phyloP scores from a whole-genome alignment of 371 early-diverging fungal species.

The Catenaria anguillulae region DNA sequence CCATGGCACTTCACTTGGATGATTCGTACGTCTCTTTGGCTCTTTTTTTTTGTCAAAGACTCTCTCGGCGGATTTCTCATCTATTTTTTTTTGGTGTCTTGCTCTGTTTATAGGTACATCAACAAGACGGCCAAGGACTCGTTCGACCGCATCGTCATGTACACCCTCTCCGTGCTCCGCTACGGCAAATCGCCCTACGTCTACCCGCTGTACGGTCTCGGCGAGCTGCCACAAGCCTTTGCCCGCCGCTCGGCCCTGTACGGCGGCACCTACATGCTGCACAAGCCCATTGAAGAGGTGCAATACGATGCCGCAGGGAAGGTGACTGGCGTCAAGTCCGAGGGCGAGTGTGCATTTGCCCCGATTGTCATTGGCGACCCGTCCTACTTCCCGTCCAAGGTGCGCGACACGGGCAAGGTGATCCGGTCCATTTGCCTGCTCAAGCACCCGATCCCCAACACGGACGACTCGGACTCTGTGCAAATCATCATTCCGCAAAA shows the following conservation, averaged over 20 bases:
- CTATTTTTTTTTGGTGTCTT: slow-evolving; percentile 10
- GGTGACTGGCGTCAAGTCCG: slow-evolving; percentile 76
- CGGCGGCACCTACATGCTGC: slow-evolving; percentile 96
- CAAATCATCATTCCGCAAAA: slow-evolving; percentile 95
- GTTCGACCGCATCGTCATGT: slow-evolving; percentile 83
- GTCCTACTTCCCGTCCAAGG: slow-evolving; percentile 68
- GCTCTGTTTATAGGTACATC: slow-evolving; percentile 50
- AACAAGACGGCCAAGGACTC: slow-evolving; percentile 75
- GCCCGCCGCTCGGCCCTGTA: slow-evolving; percentile 74
- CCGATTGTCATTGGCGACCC: slow-evolving; percentile 90
- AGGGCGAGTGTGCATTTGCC: slow-evolving; percentile 47
- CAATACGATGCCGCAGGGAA: slow-evolving; percentile 62
- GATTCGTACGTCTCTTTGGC: slow-evolving; percentile 30
- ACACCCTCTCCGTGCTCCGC: slow-evolving; percentile 86
- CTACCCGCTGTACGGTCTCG: slow-evolving; percentile 98
- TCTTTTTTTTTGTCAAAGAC: background rate
- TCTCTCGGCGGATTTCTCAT: background rate
- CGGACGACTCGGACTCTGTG: slow-evolving; percentile 68
- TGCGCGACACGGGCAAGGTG: slow-evolving; percentile 64
- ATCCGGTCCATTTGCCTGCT: slow-evolving; percentile 92
- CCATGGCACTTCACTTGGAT: slow-evolving; percentile 93
- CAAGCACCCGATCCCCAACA: slow-evolving; percentile 81
- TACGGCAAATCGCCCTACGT: slow-evolving; percentile 99
- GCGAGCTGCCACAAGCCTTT: slow-evolving; percentile 99
- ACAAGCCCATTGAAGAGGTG: slow-evolving; percentile 79